A percentile compares a stretch with the other conserved stretches of the same genome.
Conservation (phyloP, 1,284 basidiomycete species). For the Leccinum colubrinum region DNA sequence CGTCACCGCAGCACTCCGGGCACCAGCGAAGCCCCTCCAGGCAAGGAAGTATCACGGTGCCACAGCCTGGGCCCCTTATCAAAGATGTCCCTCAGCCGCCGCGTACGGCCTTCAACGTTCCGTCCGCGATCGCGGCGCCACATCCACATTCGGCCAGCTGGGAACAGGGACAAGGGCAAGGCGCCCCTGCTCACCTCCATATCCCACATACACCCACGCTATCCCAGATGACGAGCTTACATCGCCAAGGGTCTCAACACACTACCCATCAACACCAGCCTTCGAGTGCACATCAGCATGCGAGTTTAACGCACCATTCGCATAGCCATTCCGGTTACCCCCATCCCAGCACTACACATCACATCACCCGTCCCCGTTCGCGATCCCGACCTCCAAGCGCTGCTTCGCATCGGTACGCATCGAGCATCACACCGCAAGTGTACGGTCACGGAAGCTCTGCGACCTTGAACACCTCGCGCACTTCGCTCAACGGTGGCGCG, state of each 20-base stretch:
- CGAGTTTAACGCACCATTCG: conserved; percentile 12
- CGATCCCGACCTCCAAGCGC: conserved; percentile 31
- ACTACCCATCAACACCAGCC: conserved; percentile 7
- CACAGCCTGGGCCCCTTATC: conserved; percentile 15
- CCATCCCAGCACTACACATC: conserved; percentile 17
- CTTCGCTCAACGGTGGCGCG: conserved; percentile 22
- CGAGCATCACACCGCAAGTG: conserved; percentile 26
- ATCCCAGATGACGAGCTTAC: conserved; percentile 13
- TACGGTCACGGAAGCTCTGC: conserved; percentile 28
- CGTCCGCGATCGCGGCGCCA: conserved; percentile 14
- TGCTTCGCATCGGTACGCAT: conserved; percentile 31
- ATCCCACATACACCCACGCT: not conserved
- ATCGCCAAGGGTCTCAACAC: conserved; percentile 20
- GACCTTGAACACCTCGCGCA: conserved; percentile 18
- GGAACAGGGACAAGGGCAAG: conserved; percentile 4
- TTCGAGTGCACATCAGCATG: conserved; percentile 12
- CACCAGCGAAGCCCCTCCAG: conserved; percentile 17
- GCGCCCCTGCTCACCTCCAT: conserved; percentile 3
- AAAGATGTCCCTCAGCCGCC: conserved; percentile 22
- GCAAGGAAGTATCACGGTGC: conserved; percentile 17
- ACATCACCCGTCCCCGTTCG: conserved; percentile 21
- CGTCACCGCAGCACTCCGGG: conserved; percentile 17
- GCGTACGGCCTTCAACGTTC: conserved; percentile 15
- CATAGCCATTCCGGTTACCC: conserved; percentile 8
- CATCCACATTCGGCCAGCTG: conserved; percentile 11